Conservation (phyloP, 352 stramenopile genomes). For the Blastocystis sp. region DNA sequence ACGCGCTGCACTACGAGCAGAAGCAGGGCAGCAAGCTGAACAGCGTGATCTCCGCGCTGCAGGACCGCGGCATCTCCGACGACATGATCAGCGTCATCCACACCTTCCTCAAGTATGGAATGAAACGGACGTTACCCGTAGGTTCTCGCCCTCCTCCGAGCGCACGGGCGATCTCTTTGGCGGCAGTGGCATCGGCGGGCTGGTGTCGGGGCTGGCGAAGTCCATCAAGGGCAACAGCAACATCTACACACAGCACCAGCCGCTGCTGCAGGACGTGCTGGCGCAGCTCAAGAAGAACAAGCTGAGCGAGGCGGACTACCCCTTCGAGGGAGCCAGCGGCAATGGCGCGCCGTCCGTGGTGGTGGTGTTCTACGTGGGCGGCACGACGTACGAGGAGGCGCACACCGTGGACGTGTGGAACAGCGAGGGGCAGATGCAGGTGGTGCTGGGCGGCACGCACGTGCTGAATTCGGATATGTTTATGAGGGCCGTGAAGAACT, state of each 20-base stretch:
- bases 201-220: constrained; percentile 80
- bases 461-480: constrained; percentile 96
- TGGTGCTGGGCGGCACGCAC: constrained; percentile 89
- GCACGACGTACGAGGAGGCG: constrained; percentile 97
- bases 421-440: constrained; percentile 79
- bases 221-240: constrained; percentile 88
- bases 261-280: constrained; percentile 88
- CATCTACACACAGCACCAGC: constrained; percentile 96
- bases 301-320: constrained; percentile 75
- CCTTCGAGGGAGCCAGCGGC: constrained; percentile 68
- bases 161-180: constrained; percentile 74
- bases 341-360: constrained; percentile 74
- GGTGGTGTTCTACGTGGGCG: constrained; percentile 95
- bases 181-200: constrained; percentile 73
- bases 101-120: constrained; percentile 76
- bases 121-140: background rate
- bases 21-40: constrained; percentile 59
- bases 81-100: constrained; percentile 79
- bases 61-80: constrained; percentile 75
- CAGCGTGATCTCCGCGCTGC: constrained; percentile 56
- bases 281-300: constrained; percentile 78
- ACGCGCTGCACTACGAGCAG: constrained; percentile 93
- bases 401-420: constrained; percentile 94
- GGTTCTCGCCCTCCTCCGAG: constrained; percentile 56
- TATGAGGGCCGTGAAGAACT: constrained; percentile 83